A percentile compares a stretch with the other conserved stretches of the same genome.
These are phyloP conservation scores for Mercurialis annua DNA, from an alignment of 345 rosid species.

Conservation along the genomic window DNA sequence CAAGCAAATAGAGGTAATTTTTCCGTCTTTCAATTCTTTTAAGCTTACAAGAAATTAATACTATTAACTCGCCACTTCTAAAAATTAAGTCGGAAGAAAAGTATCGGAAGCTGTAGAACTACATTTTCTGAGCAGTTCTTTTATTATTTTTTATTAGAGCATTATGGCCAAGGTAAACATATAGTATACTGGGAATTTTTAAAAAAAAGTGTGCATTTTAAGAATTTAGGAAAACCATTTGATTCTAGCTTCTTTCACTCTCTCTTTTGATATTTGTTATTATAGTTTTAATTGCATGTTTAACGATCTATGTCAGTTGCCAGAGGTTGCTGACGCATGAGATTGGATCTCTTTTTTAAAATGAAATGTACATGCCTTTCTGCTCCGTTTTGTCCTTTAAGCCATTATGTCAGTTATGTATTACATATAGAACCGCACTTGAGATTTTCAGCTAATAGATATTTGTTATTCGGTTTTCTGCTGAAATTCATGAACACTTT, in stretches of 20 bases:
- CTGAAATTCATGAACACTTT: background rate
- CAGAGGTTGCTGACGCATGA: background rate
- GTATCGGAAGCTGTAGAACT: no score
- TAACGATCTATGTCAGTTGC: background rate
- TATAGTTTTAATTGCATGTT: background rate
- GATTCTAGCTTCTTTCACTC: background rate
- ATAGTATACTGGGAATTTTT: background rate
- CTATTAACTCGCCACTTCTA: no score
- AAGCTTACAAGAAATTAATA: background rate
- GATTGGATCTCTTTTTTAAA: background rate
- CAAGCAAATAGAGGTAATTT: constrained; percentile 56
- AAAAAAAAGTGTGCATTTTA: background rate
- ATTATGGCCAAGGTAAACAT: background rate
- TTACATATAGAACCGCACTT: background rate
- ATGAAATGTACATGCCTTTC: background rate
- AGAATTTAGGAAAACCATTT: background rate
- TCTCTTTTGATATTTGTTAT: background rate
- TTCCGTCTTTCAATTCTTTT: background rate
- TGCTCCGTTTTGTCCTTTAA: no score
- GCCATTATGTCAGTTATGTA: background rate
- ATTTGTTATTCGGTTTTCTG: background rate
- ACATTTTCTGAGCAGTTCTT: no score
- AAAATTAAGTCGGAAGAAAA: no score
- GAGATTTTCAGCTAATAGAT: background rate
- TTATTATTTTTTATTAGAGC: no score